phyloP scores from a whole-genome alignment of 2,329 filamentous ascomycete genomes.

The Chrysoporthe puriensis region DNA sequence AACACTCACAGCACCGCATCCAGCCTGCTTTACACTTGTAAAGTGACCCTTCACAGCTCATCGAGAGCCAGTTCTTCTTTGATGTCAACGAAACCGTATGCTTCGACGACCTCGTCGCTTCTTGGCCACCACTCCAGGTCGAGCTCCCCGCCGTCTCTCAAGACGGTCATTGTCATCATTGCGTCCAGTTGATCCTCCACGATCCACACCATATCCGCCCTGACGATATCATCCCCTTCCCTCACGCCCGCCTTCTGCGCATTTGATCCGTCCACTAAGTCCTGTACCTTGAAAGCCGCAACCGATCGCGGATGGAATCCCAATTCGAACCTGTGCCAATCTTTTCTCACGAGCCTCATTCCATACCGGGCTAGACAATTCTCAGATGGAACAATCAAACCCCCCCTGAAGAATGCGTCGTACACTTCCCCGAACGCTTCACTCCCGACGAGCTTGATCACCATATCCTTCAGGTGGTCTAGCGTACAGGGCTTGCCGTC shows the following conservation, averaged over 20 bases:
- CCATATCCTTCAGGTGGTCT: conserved; percentile 8
- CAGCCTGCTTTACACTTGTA: background rate
- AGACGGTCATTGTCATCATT: conserved; percentile 14
- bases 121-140: conserved; percentile 20
- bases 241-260: conserved; percentile 25
- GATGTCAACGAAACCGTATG: conserved; percentile 19
- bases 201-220: conserved; percentile 18
- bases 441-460: too few species aligned
- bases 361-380: conserved; percentile 18
- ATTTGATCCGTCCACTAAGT: conserved; percentile 19
- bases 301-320: conserved; percentile 18
- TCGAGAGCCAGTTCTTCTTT: background rate
- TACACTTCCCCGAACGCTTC: too few species aligned
- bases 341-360: conserved; percentile 16
- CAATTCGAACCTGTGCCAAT: conserved; percentile 21
- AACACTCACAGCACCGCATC: background rate
- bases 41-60: background rate
- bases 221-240: conserved; percentile 24
- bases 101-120: conserved; percentile 14
- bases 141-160: conserved; percentile 7
- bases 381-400: too few species aligned
- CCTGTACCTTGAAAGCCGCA: conserved; percentile 17
- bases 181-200: conserved; percentile 22
- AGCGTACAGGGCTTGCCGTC: conserved; percentile 9
- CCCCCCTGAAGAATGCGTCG: too few species aligned